Base-by-base conservation (phyloP, 805 yeast species). In the Clavispora vitiphila region DNA sequence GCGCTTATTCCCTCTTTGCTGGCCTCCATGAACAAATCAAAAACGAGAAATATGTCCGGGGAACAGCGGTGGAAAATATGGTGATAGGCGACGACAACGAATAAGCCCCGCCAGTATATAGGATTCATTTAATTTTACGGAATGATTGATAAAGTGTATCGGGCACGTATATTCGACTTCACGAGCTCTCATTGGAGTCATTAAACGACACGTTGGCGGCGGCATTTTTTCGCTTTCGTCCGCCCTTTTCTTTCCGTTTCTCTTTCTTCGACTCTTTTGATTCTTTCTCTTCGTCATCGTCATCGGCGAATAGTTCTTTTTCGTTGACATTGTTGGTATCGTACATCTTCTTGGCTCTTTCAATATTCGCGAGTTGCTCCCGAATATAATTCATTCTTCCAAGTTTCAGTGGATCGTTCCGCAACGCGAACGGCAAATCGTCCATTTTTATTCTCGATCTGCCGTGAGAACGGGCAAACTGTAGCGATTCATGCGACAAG, bases 1-100 rank as follows among this genome's bases (percentile, higher is more conserved):
- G 24, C 11, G 39, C 38, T 8, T 37, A 31, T 27, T 38, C 19
- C 19, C 18, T 41, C 22, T 37, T 50, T 37, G 15, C 21, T 12
- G 26, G 41, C 18, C 53, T 72, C 32, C 62, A 67, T 37, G 70
- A 71, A 36, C 69, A 69, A 48, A 79, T 80, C n/a, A 77, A 74
- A 53, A 76, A 76, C 43, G 81, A 78, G 49, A 69, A 70, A 44
- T 80, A 78, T 45, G 78, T 78, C 10, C 69, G 69, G 39, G 83
- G 83, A 1, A 72, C 78, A 50, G 74, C 80, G 3, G 64, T 78
- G 41, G 77, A 76, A 48, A 76, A 72, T 52, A 37, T 59, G 29
- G 61, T 46, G 10, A 35, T 34, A 5, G 39, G 24, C 1, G 53
- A 43, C 10, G 51, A 49, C 5, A 38, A 39, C 14, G 19, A 34